These are phyloP conservation scores for Ballota nigra DNA, from an alignment of 257 asterid species.

Conservation along the genomic window DNA sequence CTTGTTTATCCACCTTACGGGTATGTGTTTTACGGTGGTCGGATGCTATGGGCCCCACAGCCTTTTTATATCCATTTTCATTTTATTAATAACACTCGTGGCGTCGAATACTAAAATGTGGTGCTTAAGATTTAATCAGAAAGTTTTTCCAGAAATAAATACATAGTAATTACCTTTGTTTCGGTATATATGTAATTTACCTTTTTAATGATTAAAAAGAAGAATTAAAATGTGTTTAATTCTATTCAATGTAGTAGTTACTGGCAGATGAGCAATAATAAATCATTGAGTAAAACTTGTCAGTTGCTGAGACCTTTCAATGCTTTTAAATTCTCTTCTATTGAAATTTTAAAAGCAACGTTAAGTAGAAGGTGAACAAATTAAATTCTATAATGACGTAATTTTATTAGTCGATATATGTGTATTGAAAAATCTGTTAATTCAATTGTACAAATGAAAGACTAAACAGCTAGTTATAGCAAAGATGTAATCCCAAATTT, in stretches of 20 bases:
- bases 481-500: neutral
- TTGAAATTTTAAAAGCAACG: neutral
- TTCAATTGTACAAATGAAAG: neutral
- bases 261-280: conserved; percentile 29
- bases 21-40: conserved; percentile 36
- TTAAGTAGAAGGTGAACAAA: neutral
- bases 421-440: neutral
- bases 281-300: conserved; percentile 8
- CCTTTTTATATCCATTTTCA: neutral
- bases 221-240: neutral
- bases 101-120: too few species aligned
- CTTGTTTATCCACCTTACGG: conserved; percentile 87
- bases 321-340: conserved; percentile 16
- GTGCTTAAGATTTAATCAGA: neutral
- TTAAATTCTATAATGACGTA: too few species aligned
- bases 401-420: too few species aligned
- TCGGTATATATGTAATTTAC: too few species aligned
- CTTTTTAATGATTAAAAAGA: neutral
- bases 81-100: neutral
- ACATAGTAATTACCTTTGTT: too few species aligned
- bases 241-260: conserved; percentile 30
- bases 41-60: neutral
- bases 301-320: conserved; percentile 7
- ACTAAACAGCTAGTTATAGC: neutral
- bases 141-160: neutral